These are phyloP conservation scores for Pisolithus albus DNA, from an alignment of 768 basidiomycete genomes.

Conservation along the genomic window DNA sequence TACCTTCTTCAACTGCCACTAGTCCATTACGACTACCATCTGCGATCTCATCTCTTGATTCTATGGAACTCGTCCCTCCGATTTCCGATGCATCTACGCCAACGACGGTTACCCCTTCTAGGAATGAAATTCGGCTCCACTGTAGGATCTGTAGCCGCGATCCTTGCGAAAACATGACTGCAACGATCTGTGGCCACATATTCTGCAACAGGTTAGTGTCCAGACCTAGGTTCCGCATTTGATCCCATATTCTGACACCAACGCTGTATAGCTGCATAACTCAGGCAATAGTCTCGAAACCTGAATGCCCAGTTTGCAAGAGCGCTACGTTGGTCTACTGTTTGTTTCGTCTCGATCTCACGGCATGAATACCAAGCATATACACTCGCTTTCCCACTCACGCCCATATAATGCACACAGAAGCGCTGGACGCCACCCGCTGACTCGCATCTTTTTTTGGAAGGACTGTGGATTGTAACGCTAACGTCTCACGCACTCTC, in stretches of 20 bases:
- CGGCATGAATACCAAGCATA: constrained; percentile 4
- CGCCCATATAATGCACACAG: not conserved
- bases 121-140: constrained; percentile 27
- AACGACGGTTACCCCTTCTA: not conserved
- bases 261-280: constrained; percentile 44
- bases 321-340: constrained; percentile 48
- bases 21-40: constrained; percentile 18
- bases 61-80: constrained; percentile 6
- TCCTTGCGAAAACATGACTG: constrained; percentile 46
- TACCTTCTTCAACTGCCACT: constrained; percentile 10
- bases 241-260: not conserved
- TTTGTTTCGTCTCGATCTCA: constrained; percentile 46
- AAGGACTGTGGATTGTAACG: too few species aligned
- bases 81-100: not conserved
- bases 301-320: constrained; percentile 47
- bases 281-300: constrained; percentile 37
- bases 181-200: constrained; percentile 57
- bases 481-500: too few species aligned
- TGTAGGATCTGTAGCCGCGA: constrained; percentile 46
- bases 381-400: not conserved
- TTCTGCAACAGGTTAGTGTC: constrained; percentile 49
- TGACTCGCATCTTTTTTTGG: too few species aligned
- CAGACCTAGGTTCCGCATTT: not conserved
- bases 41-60: constrained; percentile 17
- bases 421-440: too few species aligned